Percentiles rank a stretch among this genome's conserved stretches.
Evolutionary conservation across 176 grass and related monocot genomes (phyloP).

Genomic region (Poa annua): DNA sequence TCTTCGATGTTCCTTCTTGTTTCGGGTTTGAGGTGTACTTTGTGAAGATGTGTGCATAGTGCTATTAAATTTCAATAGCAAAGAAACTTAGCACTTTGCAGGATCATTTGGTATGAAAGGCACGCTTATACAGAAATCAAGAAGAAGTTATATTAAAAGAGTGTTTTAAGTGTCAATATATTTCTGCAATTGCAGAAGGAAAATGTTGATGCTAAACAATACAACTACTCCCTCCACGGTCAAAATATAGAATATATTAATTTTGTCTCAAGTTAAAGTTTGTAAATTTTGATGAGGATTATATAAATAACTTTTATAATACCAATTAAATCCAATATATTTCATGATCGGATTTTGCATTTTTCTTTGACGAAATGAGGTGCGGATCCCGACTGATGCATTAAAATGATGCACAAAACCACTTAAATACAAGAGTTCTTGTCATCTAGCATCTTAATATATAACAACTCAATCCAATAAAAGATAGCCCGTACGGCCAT

Average conservation of each 20-base stretch:
- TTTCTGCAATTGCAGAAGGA: not conserved
- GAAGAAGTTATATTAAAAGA: not conserved
- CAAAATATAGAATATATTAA: not conserved
- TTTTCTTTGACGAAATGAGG: too few species aligned
- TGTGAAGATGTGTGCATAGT: slow-evolving; percentile 22
- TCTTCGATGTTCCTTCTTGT: not conserved
- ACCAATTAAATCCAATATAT: too few species aligned
- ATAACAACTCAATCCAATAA: too few species aligned
- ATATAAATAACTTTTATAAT: too few species aligned
- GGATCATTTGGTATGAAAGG: not conserved
- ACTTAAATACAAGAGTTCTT: too few species aligned
- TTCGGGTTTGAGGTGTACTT: slow-evolving; percentile 21
- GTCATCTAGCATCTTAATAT: too few species aligned
- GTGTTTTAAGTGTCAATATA: not conserved
- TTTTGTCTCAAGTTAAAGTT: not conserved
- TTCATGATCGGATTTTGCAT: too few species aligned
- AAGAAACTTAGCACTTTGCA: not conserved
- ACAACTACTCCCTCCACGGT: too few species aligned
- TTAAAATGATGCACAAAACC: too few species aligned
- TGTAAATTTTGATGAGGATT: too few species aligned
- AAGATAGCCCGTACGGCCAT: too few species aligned
- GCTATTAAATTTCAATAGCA: slow-evolving; percentile 12
- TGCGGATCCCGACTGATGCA: too few species aligned
- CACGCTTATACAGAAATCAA: not conserved
- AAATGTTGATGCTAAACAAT: not conserved